Conservation (phyloP, 768 basidiomycete genomes). For the Polyporus arcularius region DNA sequence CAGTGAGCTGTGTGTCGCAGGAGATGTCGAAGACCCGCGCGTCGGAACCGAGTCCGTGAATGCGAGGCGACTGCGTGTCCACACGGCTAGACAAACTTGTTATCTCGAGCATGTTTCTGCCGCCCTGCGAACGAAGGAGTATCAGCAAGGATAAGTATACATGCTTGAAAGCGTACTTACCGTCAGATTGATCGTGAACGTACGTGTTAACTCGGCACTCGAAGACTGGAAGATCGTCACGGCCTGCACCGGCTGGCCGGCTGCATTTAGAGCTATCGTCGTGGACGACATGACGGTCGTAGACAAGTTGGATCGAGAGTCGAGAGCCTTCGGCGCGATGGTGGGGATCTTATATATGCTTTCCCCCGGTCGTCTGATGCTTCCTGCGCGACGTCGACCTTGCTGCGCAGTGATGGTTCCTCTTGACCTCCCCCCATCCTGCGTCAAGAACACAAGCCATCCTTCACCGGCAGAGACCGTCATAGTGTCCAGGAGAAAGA, state of each 20-base stretch:
- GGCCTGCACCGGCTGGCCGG: conserved; percentile 43
- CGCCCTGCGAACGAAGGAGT: conserved; percentile 38
- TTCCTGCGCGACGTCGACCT: too few species aligned
- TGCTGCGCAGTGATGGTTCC: too few species aligned
- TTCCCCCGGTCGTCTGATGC: background rate
- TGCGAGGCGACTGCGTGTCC: conserved; percentile 53
- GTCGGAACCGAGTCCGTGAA: conserved; percentile 46
- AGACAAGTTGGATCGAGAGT: background rate
- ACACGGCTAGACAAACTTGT: conserved; percentile 49
- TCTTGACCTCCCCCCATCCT: too few species aligned
- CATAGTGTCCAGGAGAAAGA: too few species aligned
- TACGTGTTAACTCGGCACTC: conserved; percentile 57
- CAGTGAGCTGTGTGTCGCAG: conserved; percentile 34
- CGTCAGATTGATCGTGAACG: conserved; percentile 45
- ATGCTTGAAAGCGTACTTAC: conserved; percentile 35
- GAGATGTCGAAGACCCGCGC: conserved; percentile 58
- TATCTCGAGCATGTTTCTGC: conserved; percentile 54
- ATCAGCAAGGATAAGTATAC: background rate
- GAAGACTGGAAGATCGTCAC: conserved; percentile 59
- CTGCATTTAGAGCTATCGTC: background rate
- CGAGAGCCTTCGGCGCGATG: background rate
- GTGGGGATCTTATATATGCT: background rate
- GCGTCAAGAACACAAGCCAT: too few species aligned
- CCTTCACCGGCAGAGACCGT: too few species aligned
- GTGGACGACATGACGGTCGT: background rate